Evolutionary conservation across 2,329 filamentous ascomycete species (phyloP), one percentile per base, ranked within the genome.

Genomic region (Trichoderma harzianum): DNA sequence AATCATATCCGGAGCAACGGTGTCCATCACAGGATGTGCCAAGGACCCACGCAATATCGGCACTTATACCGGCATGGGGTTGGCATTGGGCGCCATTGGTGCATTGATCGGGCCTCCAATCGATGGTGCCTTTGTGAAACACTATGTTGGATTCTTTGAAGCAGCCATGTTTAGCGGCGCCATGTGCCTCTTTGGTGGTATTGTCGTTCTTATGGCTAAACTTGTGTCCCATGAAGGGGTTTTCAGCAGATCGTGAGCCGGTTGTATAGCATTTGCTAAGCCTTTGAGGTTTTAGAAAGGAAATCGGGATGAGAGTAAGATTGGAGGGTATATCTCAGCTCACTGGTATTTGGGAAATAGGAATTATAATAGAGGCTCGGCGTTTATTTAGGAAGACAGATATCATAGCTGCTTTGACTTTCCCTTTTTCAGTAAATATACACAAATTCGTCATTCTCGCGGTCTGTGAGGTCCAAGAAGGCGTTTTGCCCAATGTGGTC

Each of bases 371-470:
- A 47, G 28, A 34, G 36, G 55, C 18, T 7, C 55, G 55, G 36
- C 16, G 64, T 61, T 69, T 32, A 32, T 58, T 18, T 21, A 39
- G 34, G 34, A 43, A 36, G 8, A 21, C 36, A 32, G 32, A 61
- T 61, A 5, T n/a, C 2, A 63, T 24, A 24, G 24, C n/a, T 47
- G 26, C 57, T 57, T 34, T 18, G 5, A 24, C 53, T 24, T 60
- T 63, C 16, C 21, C 12, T 16, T 36, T 58, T 43, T 66, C 78
- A 89, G 75, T 89, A 89, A 61, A 90, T 84, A 79, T 89, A 91
- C 18, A 91, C 85, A 80, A 92, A 92, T 76, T 92, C 89, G 71
- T 92, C 89, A 75, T 92, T 92, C 81, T 89, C 82, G 24, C 86
- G 80, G 78, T 92, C 90, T 1, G 90, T 91, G 74, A 91, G 75